phyloP scores from a whole-genome alignment of 2,329 filamentous ascomycete genomes.

The Colletotrichum sp. region DNA sequence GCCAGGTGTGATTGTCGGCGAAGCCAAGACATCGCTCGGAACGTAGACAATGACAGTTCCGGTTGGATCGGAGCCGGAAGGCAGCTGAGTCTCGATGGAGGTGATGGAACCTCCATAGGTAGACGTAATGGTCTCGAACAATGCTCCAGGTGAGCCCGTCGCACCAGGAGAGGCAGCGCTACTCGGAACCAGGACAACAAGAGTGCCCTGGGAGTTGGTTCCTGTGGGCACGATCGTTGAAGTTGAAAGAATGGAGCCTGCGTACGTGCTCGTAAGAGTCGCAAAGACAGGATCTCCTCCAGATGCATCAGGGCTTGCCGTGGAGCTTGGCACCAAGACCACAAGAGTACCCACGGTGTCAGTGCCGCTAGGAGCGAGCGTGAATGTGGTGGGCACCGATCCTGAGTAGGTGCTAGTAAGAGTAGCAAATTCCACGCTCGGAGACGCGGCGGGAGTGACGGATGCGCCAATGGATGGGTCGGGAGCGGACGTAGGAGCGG shows the following conservation, averaged over 20 bases:
- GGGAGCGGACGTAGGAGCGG: not conserved
- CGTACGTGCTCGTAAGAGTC: constrained; percentile 1
- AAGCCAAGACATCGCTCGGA: not conserved
- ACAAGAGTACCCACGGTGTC: not conserved
- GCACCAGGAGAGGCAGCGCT: not conserved
- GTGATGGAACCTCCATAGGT: constrained; percentile 4
- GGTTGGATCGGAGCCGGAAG: not conserved
- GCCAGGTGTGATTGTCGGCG: not conserved
- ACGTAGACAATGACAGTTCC: constrained; percentile 8
- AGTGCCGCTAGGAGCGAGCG: not conserved
- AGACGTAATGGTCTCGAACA: not conserved
- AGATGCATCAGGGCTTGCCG: not conserved
- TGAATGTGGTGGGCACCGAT: not conserved
- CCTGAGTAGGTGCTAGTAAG: constrained; percentile 8
- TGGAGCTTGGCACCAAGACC: constrained; percentile 3
- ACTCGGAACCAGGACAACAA: constrained; percentile 8
- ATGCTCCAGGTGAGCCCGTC: not conserved
- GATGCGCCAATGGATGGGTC: not conserved
- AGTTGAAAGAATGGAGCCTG: not conserved
- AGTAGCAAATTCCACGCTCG: not conserved
- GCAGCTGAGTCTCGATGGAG: not conserved
- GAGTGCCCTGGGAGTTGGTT: not conserved
- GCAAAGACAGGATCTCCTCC: not conserved
- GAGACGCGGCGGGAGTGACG: not conserved
- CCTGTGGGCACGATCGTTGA: not conserved